Evolutionary conservation across 2,329 filamentous ascomycete genomes (phyloP), one percentile per base, ranked within the genome.

Genomic region (Penicillium vulpinum): DNA sequence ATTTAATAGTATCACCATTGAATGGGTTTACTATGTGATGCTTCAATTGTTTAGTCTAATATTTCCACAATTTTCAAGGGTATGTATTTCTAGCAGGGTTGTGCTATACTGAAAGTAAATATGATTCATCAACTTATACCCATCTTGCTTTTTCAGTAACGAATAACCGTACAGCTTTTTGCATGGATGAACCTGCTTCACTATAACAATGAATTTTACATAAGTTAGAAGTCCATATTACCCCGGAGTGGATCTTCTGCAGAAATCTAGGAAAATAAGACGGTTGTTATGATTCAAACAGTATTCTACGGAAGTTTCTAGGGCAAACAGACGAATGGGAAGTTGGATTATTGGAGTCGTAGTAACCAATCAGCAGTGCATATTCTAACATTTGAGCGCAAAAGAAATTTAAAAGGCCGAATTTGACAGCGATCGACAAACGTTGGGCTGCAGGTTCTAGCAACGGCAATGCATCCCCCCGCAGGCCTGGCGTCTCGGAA

Each of bases 361-460:
- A 10, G n/a, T 26, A 36, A 13, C 52, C 45, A 51, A 55, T 51
- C 15, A 44, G 16, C 13, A 15, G 18, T 38, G 13, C 9, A 5
- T n/a, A 28, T 2, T 13, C 8, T 9, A 28, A 4, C 8, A 4
- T 24, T 21, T 35, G 24, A n/a, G 15, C 18, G 16, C 31, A 8
- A n/a, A n/a, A n/a, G 4, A 16, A 9, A n/a, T n/a, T n/a, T n/a
- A 31, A 18, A 31, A 26, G 6, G 15, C 41, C 18, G 33, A 31
- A 40, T 40, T 45, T 39, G 28, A 51, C 35, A 46, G 21, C 21
- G 54, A 46, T 56, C 54, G 21, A 38, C 54, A 31, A 29, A 50
- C 29, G 22, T 54, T 55, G 7, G 29, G 8, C 22, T 47, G 26
- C 15, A 48, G 15, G 43, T 31, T 33, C 26, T 52, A 26, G 4